Evolutionary conservation across 1,139 yeast species (phyloP).

Genomic region (Pichia inconspicua): DNA sequence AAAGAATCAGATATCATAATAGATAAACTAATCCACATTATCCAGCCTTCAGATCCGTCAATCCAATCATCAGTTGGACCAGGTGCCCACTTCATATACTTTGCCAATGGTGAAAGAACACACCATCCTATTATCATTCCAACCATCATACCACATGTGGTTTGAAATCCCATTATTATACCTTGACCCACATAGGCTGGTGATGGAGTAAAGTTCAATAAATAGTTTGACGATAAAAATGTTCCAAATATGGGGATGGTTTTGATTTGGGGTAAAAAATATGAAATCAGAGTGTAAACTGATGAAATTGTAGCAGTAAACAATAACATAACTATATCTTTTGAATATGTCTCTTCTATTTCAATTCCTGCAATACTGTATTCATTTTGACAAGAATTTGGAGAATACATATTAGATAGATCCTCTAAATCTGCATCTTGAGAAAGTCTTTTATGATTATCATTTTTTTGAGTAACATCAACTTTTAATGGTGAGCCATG

Average conservation of each 20-base stretch:
- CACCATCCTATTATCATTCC: constrained; percentile 94
- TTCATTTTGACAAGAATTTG: neutral
- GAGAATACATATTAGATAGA: neutral
- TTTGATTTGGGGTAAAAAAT: constrained; percentile 63
- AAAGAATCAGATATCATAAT: constrained; percentile 92
- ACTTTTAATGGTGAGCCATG: constrained; percentile 56
- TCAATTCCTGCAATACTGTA: neutral
- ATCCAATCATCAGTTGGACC: constrained; percentile 91
- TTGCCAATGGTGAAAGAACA: constrained; percentile 71
- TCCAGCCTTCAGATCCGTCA: constrained; percentile 95
- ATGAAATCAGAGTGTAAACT: constrained; percentile 59
- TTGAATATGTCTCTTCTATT: constrained; percentile 33
- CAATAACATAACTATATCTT: constrained; percentile 51
- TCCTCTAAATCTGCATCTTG: constrained; percentile 19
- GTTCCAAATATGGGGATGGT: constrained; percentile 71
- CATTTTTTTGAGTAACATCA: neutral
- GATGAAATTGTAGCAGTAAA: constrained; percentile 66
- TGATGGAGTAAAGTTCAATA: constrained; percentile 90
- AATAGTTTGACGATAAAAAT: constrained; percentile 52
- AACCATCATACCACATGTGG: constrained; percentile 83
- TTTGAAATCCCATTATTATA: constrained; percentile 91
- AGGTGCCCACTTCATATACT: constrained; percentile 72
- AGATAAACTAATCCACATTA: constrained; percentile 85
- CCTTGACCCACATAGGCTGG: constrained; percentile 98
- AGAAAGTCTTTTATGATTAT: neutral